A percentile compares a stretch with the other conserved stretches of the same genome.
Conservation (phyloP, 78 protist genomes). For the Chrysochromulina tobinii region DNA sequence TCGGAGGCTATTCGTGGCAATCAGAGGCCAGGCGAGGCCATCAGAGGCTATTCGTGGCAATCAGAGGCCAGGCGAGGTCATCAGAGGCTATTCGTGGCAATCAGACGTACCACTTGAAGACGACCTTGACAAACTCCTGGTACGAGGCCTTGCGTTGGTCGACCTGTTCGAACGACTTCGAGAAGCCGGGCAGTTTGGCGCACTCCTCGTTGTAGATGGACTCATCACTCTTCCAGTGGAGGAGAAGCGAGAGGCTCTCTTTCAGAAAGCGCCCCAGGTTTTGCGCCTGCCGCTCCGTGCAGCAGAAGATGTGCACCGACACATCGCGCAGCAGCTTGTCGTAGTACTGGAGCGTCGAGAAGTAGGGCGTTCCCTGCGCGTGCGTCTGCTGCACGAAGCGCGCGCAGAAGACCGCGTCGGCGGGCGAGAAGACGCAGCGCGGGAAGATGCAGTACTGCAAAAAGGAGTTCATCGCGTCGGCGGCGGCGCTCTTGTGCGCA, state of each 20-base stretch:
- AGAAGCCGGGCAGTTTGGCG: slow-evolving; percentile 7
- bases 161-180: background rate
- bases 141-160: background rate
- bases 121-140: background rate
- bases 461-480: background rate
- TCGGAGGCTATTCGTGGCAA: too few species aligned
- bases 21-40: too few species aligned
- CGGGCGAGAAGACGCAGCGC: slow-evolving; percentile 14
- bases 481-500: background rate
- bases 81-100: too few species aligned
- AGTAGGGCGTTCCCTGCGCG: background rate
- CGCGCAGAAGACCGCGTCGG: slow-evolving; percentile 30
- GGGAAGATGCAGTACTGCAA: slow-evolving; percentile 49
- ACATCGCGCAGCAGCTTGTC: background rate
- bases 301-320: slow-evolving; percentile 1
- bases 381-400: background rate
- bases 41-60: too few species aligned
- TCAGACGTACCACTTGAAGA: background rate
- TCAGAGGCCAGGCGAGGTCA: too few species aligned
- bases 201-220: background rate
- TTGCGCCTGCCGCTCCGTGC: slow-evolving; percentile 28
- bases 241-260: background rate
- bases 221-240: background rate
- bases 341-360: background rate
- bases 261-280: background rate